A percentile compares a stretch with the other conserved stretches of the same genome.
Conservation (phyloP, 495 filamentous ascomycete species). For the Aspergillus coremiiformis region DNA sequence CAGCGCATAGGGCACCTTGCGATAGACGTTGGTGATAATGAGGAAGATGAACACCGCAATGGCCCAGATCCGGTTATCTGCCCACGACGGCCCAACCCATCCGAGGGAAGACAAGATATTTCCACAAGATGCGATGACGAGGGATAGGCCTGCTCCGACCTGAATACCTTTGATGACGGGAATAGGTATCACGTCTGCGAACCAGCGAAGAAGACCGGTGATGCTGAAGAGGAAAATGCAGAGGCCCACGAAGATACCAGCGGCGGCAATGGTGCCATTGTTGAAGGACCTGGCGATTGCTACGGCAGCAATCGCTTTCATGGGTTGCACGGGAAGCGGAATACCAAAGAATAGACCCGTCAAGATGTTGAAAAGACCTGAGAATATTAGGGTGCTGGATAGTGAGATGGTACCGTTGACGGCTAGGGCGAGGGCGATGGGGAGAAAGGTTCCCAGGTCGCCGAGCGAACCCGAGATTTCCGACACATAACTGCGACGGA, state of each 20-base stretch:
- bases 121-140: slow-evolving; percentile 66
- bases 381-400: slow-evolving; percentile 77
- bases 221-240: slow-evolving; percentile 68
- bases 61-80: slow-evolving; percentile 69
- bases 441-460: slow-evolving; percentile 85
- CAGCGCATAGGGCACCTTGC: slow-evolving; percentile 68
- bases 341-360: slow-evolving; percentile 80
- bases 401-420: slow-evolving; percentile 69
- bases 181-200: slow-evolving; percentile 64
- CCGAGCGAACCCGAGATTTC: slow-evolving; percentile 89
- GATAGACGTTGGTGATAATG: slow-evolving; percentile 50
- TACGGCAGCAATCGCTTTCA: slow-evolving; percentile 88
- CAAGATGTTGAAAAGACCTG: slow-evolving; percentile 74
- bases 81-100: slow-evolving; percentile 51
- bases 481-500: slow-evolving; percentile 53
- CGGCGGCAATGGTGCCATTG: slow-evolving; percentile 62
- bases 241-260: slow-evolving; percentile 66
- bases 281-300: slow-evolving; percentile 63
- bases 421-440: slow-evolving; percentile 77
- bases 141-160: slow-evolving; percentile 75
- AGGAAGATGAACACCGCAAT: slow-evolving; percentile 62
- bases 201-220: slow-evolving; percentile 65
- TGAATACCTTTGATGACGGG: slow-evolving; percentile 93
- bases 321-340: slow-evolving; percentile 78
- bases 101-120: slow-evolving; percentile 52